Evolutionary conservation across 2,329 filamentous ascomycete species (phyloP), one percentile per base, ranked within the genome.

Genomic region (Pseudogymnoascus sp.): DNA sequence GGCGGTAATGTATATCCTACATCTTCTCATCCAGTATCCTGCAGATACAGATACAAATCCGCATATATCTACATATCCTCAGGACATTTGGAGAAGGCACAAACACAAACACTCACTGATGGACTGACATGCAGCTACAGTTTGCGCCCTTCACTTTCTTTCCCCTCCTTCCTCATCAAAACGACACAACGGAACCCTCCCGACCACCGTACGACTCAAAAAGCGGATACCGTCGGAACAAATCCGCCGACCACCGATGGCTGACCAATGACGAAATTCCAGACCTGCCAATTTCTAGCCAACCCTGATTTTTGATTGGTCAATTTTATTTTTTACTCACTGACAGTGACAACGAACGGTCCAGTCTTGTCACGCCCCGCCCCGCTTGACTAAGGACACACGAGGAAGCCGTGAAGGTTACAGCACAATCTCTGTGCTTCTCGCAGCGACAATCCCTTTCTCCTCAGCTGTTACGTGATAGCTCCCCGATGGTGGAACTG

Each of bases 261-360:
- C 45, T 54, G 45, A 54, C 45, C 45, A 54, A 54, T 54, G 45
- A 54, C 45, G 14, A 54, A 54, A 28, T 54, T 54, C 45, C 45
- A 54, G 14, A 28, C 45, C 23, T 54, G 23, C 14, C 45, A 14
- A 54, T 54, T 54, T 54, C n/a, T 54, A 6, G 45, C 14, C 23
- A 51, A 1, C 2, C 13, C 0, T 28, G 23, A 28, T 6, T 51
- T 23, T 8, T 51, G 23, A 51, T 51, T 51, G 45, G 45, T 10
- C 45, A 51, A 51, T 51, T 51, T 51, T 28, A 25, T 51, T 28
- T 51, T 51, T 51, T 51, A 23, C 23, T 28, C 45, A 51, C 4
- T 51, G 45, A 51, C 45, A 51, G 45, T 51, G 45, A 23, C 45
- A 51, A 51, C 45, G 45, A 51, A 51, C 23, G 45, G 45, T n/a